Base-by-base conservation (phyloP, 2,329 filamentous ascomycete species). In the Cylindrodendrum hubeiense region DNA sequence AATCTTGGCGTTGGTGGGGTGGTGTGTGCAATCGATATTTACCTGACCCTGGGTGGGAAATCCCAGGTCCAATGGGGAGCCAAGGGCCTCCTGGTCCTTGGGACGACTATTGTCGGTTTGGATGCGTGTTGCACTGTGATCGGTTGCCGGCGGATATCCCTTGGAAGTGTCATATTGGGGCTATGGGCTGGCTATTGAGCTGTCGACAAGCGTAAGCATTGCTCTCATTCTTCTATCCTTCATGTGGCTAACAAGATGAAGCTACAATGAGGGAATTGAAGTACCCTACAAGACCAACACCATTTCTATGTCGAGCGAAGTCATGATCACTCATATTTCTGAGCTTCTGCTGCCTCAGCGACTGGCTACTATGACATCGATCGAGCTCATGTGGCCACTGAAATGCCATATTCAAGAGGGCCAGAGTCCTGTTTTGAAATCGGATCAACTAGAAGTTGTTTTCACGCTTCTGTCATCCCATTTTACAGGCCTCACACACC, bases 211-310 rank as follows among this genome's bases (percentile, higher is more conserved):
- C 34, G 34, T 51, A 41, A 59, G 55, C 26, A 24, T 30, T 28
- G 21, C n/a, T n/a, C 5, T 30, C n/a, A 13, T 26, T 46, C 52
- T 58, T 1, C 65, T 9, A 7, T 37, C 19, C 3, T 24, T 22
- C 7, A 34, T 22, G 5, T 53, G 21, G 34, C 50, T 53, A 15
- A 28, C 17, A 3, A 1, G 17, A 28, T 22, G 1, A 0, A 68
- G 64, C n/a, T 67, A 67, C 21, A 44, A 56, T 3, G 66, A 68
- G 41, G 12, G 63, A 0, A 54, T 67, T 2, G 60, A 64, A 17
- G 2, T 64, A 3, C 4, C 67, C 0, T 64, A 68, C 17, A 33
- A 26, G 0, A 58, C 46, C 7, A 68, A 64, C 7, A 60, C 47
- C 6, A 30, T 67, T 3, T 12, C 41, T 5, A 2, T 68, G 7